Evolutionary conservation across 192 early-diverging fungal species (phyloP).

Genomic region (Phlyctochytrium bullatum): DNA sequence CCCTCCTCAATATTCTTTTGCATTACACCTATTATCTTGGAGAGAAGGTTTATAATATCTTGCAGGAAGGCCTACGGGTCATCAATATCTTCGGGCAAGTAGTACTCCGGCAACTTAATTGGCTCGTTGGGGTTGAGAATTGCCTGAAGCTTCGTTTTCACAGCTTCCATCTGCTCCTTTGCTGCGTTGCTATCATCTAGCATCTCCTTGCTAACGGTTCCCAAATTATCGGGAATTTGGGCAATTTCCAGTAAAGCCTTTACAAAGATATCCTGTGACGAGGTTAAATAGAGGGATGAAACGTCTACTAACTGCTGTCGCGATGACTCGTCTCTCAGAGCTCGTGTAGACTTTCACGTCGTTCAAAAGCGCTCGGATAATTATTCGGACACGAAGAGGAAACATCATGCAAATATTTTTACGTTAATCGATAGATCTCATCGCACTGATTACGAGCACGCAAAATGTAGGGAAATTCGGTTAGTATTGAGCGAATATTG

Average conservation of each 20-base stretch:
- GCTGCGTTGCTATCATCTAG: slow-evolving; percentile 93
- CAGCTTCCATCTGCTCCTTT: slow-evolving; percentile 88
- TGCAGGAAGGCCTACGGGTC: slow-evolving; percentile 47
- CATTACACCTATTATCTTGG: slow-evolving; percentile 69
- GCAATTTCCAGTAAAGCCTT: slow-evolving; percentile 60
- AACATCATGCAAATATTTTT: too few species aligned
- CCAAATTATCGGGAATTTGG: slow-evolving; percentile 57
- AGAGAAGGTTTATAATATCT: slow-evolving; percentile 69
- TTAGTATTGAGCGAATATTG: too few species aligned
- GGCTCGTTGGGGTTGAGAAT: slow-evolving; percentile 55
- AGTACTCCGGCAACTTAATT: slow-evolving; percentile 22
- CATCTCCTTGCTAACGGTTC: slow-evolving; percentile 83
- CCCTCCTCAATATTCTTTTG: slow-evolving; percentile 66
- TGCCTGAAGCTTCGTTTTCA: slow-evolving; percentile 73
- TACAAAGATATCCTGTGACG: slow-evolving; percentile 64
- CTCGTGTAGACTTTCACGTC: slow-evolving; percentile 84
- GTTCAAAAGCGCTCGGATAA: slow-evolving; percentile 81
- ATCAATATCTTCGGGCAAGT: slow-evolving; percentile 20
- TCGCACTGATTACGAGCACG: too few species aligned
- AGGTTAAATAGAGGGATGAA: too few species aligned
- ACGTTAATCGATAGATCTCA: too few species aligned
- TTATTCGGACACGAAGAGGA: slow-evolving; percentile 76
- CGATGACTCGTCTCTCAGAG: slow-evolving; percentile 84
- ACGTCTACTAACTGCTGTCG: slow-evolving; percentile 72
- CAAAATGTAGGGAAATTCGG: too few species aligned